A percentile compares a stretch with the other conserved stretches of the same genome.
Evolutionary conservation across 768 basidiomycete species (phyloP).

Genomic region (Tricholomella constricta): DNA sequence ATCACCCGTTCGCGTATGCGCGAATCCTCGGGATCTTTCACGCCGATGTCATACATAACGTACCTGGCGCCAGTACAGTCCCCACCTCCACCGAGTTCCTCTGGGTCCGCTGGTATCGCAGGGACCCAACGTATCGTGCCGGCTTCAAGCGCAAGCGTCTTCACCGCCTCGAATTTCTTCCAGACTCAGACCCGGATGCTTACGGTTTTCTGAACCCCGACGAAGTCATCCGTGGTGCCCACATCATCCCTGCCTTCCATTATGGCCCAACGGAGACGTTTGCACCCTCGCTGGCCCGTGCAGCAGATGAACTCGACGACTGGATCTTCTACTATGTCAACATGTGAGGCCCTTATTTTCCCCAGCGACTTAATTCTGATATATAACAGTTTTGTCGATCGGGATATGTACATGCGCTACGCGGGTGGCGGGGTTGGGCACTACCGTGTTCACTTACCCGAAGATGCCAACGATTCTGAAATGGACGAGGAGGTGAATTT

Average conservation of each 20-base stretch:
- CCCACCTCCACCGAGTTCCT: constrained; percentile 23
- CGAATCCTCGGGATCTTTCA: constrained; percentile 25
- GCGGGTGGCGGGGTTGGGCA: too few relatives aligned
- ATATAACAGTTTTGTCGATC: too few relatives aligned
- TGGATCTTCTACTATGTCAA: not conserved
- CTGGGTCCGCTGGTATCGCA: constrained; percentile 25
- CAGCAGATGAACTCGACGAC: not conserved
- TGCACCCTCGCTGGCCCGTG: not conserved
- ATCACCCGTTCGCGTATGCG: constrained; percentile 38
- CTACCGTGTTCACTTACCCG: too few relatives aligned
- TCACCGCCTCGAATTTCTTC: not conserved
- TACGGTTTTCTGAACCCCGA: not conserved
- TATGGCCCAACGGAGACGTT: too few relatives aligned
- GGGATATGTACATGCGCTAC: too few relatives aligned
- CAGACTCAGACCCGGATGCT: not conserved
- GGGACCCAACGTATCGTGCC: not conserved
- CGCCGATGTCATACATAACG: constrained; percentile 8
- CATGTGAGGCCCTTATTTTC: too few relatives aligned
- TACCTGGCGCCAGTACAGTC: not conserved
- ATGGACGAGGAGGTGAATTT: too few relatives aligned
- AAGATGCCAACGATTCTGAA: too few relatives aligned
- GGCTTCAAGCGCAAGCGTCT: not conserved
- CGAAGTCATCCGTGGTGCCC: not conserved
- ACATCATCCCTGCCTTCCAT: not conserved
- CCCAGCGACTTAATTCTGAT: too few relatives aligned